These are phyloP conservation scores for Trapa incisa DNA, from an alignment of 345 rosid genomes.

Conservation along the genomic window DNA sequence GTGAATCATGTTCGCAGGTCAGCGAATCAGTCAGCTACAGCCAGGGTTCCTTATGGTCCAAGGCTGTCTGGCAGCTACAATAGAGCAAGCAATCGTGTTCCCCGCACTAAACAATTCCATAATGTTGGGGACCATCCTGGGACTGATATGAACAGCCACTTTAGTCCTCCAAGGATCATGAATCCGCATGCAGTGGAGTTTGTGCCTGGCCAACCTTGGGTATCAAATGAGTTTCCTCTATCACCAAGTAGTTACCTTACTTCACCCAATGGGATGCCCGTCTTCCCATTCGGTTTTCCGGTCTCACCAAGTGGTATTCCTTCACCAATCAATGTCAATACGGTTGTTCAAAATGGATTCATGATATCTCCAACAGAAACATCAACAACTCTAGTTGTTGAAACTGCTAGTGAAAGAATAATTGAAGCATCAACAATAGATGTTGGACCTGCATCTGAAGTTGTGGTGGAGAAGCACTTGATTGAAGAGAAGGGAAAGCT, in stretches of 20 bases:
- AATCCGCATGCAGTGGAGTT: conserved; percentile 98
- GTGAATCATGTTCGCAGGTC: conserved; percentile 68
- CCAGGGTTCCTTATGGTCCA: conserved; percentile 96
- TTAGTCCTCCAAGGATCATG: conserved; percentile 66
- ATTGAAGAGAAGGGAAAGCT: conserved; percentile 18
- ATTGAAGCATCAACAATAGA: conserved; percentile 28
- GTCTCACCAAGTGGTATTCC: conserved; percentile 44
- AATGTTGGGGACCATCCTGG: conserved; percentile 27
- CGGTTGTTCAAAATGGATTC: conserved; percentile 41
- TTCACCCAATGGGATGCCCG: conserved; percentile 39
- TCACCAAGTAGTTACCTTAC: conserved; percentile 52
- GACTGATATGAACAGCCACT: conserved; percentile 41
- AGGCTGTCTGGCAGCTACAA: conserved; percentile 81
- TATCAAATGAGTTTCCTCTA: conserved; percentile 59
- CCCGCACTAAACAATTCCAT: conserved; percentile 56
- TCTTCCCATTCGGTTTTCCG: conserved; percentile 44
- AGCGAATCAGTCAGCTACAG: conserved; percentile 86
- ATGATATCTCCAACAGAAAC: conserved; percentile 28
- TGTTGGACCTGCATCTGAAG: conserved; percentile 27
- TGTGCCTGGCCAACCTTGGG: conserved; percentile 84
- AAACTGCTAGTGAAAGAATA: conserved; percentile 25
- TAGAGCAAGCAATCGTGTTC: conserved; percentile 61
- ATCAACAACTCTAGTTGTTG: conserved; percentile 16
- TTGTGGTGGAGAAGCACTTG: conserved; percentile 23
- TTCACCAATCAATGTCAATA: conserved; percentile 32